Evolutionary conservation across 2,329 filamentous ascomycete genomes (phyloP).

Genomic region (Nemania diffusa): DNA sequence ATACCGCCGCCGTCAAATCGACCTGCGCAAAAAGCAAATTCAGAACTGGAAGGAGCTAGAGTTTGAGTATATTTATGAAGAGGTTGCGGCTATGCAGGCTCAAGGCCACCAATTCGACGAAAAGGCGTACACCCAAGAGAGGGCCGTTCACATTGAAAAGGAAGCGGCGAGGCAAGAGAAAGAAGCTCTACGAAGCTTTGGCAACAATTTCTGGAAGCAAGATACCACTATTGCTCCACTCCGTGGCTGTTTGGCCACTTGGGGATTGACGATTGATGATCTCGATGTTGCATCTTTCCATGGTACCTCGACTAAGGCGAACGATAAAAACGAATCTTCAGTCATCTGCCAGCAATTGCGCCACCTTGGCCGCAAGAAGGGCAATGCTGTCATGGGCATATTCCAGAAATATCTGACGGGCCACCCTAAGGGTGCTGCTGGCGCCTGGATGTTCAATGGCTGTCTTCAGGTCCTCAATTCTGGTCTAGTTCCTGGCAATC

Average conservation of each 20-base stretch:
- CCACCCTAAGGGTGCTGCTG: slow-evolving; percentile 98
- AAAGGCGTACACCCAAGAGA: slow-evolving; percentile 85
- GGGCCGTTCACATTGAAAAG: slow-evolving; percentile 84
- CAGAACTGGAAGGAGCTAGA: slow-evolving; percentile 97
- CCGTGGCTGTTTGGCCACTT: slow-evolving; percentile 94
- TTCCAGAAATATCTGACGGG: slow-evolving; percentile 99
- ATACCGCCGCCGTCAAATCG: slow-evolving; percentile 94
- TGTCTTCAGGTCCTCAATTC: slow-evolving; percentile 94
- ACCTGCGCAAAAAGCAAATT: slow-evolving; percentile 92
- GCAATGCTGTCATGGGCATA: slow-evolving; percentile 93
- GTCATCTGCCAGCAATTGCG: slow-evolving; percentile 96
- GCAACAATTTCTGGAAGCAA: slow-evolving; percentile 99
- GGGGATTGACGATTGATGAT: slow-evolving; percentile 97
- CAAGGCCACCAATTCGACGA: slow-evolving; percentile 81
- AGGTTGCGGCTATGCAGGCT: slow-evolving; percentile 89
- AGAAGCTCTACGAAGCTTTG: slow-evolving; percentile 89
- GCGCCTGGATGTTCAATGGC: slow-evolving; percentile 99
- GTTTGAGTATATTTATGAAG: slow-evolving; percentile 90
- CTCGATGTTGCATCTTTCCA: slow-evolving; percentile 97
- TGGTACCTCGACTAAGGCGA: slow-evolving; percentile 96
- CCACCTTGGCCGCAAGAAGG: slow-evolving; percentile 94
- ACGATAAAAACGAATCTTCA: slow-evolving; percentile 99
- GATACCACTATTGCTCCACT: slow-evolving; percentile 93
- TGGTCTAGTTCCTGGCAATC: slow-evolving; percentile 94
- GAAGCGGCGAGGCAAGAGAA: slow-evolving; percentile 92